Percentiles rank a stretch among this genome's conserved stretches.
phyloP scores from a whole-genome alignment of 2,329 filamentous ascomycete genomes.

The Colletotrichum tropicicola region DNA sequence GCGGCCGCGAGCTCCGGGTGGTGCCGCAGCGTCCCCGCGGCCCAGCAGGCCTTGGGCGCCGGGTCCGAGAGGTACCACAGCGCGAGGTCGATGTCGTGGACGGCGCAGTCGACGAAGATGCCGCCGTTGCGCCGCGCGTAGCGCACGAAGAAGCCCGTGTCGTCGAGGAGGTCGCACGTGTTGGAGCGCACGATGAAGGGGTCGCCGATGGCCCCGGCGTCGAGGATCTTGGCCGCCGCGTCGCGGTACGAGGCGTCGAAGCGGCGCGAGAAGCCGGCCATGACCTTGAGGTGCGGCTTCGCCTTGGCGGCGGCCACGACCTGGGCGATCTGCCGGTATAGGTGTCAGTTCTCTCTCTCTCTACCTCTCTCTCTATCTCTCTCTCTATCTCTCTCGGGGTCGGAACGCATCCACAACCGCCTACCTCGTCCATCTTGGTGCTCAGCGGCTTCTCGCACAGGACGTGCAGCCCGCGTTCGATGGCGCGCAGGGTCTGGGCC shows the following conservation, averaged over 20 bases:
- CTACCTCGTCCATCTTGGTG: constrained; percentile 66
- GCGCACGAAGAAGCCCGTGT: constrained; percentile 72
- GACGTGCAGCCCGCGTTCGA: constrained; percentile 61
- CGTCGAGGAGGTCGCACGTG: constrained; percentile 73
- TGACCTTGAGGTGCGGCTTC: constrained; percentile 68
- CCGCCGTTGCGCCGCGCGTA: constrained; percentile 68
- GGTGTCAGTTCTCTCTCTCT: neutral
- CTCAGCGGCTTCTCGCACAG: constrained; percentile 68
- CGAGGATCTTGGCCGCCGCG: constrained; percentile 60
- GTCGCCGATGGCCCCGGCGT: constrained; percentile 63
- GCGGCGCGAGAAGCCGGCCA: constrained; percentile 52
- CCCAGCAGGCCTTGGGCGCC: neutral
- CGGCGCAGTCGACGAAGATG: constrained; percentile 60
- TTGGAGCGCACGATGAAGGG: constrained; percentile 70
- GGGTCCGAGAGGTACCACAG: neutral
- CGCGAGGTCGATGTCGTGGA: constrained; percentile 31
- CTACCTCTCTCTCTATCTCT: no score
- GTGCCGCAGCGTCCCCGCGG: neutral
- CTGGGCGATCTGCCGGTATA: constrained; percentile 56
- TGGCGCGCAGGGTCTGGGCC: constrained; percentile 63
- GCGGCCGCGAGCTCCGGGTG: constrained; percentile 41
- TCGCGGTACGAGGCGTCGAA: constrained; percentile 74
- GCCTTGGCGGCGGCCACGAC: constrained; percentile 65
- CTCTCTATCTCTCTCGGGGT: neutral
- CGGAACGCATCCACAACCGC: no score